Evolutionary conservation across 2,329 filamentous ascomycete genomes (phyloP), one percentile per base, ranked within the genome.

Genomic region (Botrytis sinoallii): DNA sequence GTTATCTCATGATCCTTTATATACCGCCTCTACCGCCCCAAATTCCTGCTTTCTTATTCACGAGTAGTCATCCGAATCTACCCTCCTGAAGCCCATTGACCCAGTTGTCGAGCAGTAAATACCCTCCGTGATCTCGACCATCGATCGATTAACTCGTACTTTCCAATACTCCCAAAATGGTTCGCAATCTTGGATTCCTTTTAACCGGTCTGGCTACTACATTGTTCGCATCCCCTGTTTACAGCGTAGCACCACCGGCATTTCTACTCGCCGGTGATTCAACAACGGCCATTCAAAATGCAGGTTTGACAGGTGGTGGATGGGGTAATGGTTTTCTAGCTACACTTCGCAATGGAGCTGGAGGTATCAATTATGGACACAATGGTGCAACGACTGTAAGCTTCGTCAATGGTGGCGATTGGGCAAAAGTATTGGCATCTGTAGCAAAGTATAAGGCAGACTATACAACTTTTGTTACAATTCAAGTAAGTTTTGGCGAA

Each of bases 321-420:
- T 87, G 86, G 85, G 86, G 86, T 18, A 81, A 85, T 76, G 86
- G 83, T 0, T 88, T 87, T 75, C 79, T 88, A 3, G 80, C 80
- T 0, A 85, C 85, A 0, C 82, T 91, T 0, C 32, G 10, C 55
- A 69, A 69, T 22, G 55, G 64, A 29, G 71, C 71, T 20, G 64
- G 52, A 78, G 79, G 1, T 71, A 82, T 80, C 6, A 86, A 88
- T 73, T 85, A 84, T 48, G 86, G 85, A 0, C 84, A 86, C 75
- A 84, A 84, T 72, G 84, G 84, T 12, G 80, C 80, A 14, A 87
- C 85, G 0, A 88, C 86, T 0, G 83, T 83, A 22, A 84, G 82
- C 0, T 88, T 86, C 77, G 82, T 84, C 1, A 78, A 77, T 0
- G 83, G 83, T 3, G 85, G 86, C 0, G 83, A 85, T 73, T 88